Conservation (phyloP, 768 basidiomycete genomes). For the Rhizopogon vinicolor region DNA sequence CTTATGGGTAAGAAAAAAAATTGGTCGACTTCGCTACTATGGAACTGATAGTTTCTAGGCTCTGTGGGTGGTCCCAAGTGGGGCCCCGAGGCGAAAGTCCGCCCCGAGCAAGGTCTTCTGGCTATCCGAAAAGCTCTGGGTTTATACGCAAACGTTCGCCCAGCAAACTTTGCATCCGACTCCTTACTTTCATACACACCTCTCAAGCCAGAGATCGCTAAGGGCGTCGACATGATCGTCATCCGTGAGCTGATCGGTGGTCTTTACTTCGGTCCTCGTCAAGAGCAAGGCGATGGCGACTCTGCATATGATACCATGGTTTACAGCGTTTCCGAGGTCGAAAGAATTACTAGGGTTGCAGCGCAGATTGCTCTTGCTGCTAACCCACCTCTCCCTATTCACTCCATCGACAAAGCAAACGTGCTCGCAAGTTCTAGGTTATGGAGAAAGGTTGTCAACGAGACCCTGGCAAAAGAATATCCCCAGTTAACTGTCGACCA, state of each 20-base stretch:
- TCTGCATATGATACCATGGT: conserved; percentile 90
- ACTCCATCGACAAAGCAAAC: conserved; percentile 98
- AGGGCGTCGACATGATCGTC: conserved; percentile 88
- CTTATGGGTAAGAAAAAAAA: conserved; percentile 70
- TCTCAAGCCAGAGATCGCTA: conserved; percentile 78
- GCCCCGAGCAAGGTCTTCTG: conserved; percentile 91
- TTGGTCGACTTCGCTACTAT: not conserved
- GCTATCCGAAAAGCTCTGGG: conserved; percentile 87
- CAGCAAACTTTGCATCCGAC: conserved; percentile 91
- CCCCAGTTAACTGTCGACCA: conserved; percentile 87
- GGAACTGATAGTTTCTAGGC: conserved; percentile 43
- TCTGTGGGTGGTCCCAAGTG: conserved; percentile 99
- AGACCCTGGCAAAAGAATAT: conserved; percentile 80
- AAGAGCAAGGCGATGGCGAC: conserved; percentile 74
- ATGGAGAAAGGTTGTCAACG: conserved; percentile 91
- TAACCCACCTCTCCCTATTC: conserved; percentile 82
- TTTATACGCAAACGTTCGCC: conserved; percentile 97
- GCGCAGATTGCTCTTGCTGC: conserved; percentile 83
- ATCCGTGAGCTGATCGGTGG: conserved; percentile 96
- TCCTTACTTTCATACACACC: conserved; percentile 85
- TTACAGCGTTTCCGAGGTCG: conserved; percentile 87
- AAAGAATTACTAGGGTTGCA: conserved; percentile 94
- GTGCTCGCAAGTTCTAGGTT: conserved; percentile 92
- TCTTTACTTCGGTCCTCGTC: conserved; percentile 89
- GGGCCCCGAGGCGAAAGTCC: conserved; percentile 84